A percentile compares a stretch with the other conserved stretches of the same genome.
These are phyloP conservation scores for Boletus speciosus DNA, from an alignment of 768 basidiomycete genomes.

Conservation along the genomic window DNA sequence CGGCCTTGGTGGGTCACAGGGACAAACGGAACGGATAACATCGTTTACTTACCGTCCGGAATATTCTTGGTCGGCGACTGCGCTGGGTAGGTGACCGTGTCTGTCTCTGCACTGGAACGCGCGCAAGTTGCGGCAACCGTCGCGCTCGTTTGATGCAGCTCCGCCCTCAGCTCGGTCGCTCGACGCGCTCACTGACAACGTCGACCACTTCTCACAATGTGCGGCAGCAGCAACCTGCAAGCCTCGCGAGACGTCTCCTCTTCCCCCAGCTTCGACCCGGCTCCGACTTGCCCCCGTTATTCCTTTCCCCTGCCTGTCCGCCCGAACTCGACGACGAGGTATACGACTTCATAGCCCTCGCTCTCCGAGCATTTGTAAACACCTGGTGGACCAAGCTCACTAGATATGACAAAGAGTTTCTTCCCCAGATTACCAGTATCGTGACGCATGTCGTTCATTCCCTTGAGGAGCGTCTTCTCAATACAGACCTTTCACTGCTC, in stretches of 20 bases:
- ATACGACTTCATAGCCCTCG: slow-evolving; percentile 78
- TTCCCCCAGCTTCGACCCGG: slow-evolving; percentile 51
- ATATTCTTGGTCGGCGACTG: not conserved
- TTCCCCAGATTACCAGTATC: slow-evolving; percentile 64
- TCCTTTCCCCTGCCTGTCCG: slow-evolving; percentile 41
- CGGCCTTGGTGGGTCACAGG: not conserved
- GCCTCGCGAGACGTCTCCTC: slow-evolving; percentile 56
- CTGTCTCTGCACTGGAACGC: not conserved
- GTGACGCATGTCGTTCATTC: slow-evolving; percentile 54
- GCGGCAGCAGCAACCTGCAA: slow-evolving; percentile 28
- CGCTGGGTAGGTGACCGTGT: not conserved
- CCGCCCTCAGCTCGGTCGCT: slow-evolving; percentile 5
- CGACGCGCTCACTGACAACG: slow-evolving; percentile 19
- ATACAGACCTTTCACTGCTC: slow-evolving; percentile 57
- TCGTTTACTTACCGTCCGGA: not conserved
- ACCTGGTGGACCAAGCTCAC: slow-evolving; percentile 87
- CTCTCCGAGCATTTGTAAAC: slow-evolving; percentile 71
- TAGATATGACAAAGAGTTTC: slow-evolving; percentile 78
- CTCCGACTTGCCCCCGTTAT: slow-evolving; percentile 50
- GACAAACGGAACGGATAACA: not conserved
- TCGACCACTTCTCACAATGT: slow-evolving; percentile 21
- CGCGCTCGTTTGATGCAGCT: not conserved
- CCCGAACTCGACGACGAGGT: slow-evolving; percentile 52
- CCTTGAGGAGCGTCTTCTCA: slow-evolving; percentile 55
- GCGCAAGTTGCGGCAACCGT: not conserved